A percentile compares a stretch with the other conserved stretches of the same genome.
Evolutionary conservation across 495 filamentous ascomycete species (phyloP).

Genomic region (Penicillium paxilli): DNA sequence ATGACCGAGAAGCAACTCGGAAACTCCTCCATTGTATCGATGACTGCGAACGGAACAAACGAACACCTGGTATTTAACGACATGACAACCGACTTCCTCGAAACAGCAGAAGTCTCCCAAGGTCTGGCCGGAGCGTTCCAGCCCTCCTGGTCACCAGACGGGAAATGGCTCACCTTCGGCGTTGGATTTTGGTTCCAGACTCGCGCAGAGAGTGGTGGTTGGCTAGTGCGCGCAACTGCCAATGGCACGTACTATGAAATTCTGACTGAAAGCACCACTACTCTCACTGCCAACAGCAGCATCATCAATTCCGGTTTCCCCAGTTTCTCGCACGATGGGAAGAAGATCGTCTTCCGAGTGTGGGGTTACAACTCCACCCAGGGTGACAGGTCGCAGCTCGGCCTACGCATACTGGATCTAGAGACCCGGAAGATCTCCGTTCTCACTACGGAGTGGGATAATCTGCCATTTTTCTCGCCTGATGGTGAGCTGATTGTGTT

Average conservation of each 20-base stretch:
- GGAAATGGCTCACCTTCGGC: constrained; percentile 31
- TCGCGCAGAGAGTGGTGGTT: constrained; percentile 21
- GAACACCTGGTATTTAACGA: constrained; percentile 13
- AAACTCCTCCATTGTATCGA: constrained; percentile 25
- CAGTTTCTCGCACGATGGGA: constrained; percentile 29
- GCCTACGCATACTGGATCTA: constrained; percentile 30
- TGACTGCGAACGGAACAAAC: constrained; percentile 14
- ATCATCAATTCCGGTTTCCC: constrained; percentile 31
- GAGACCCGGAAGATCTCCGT: constrained; percentile 21
- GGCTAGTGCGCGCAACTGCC: constrained; percentile 21
- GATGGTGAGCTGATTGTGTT: constrained; percentile 31
- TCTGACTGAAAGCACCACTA: constrained; percentile 16
- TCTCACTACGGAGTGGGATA: constrained; percentile 32
- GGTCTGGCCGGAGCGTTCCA: constrained; percentile 27
- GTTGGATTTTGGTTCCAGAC: constrained; percentile 32
- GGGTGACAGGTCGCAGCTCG: constrained; percentile 19
- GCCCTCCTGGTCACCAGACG: constrained; percentile 30
- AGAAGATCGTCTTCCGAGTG: constrained; percentile 31
- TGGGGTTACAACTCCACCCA: constrained; percentile 23
- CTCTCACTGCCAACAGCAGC: constrained; percentile 7
- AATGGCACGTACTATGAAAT: constrained; percentile 26
- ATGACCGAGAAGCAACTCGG: constrained; percentile 31
- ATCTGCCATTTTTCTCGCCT: constrained; percentile 31
- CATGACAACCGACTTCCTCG: constrained; percentile 4
- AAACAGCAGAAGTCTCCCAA: constrained; percentile 6